These are phyloP conservation scores for Teunomyces aglyptinius DNA, from an alignment of 805 yeast genomes.

Conservation along the genomic window DNA sequence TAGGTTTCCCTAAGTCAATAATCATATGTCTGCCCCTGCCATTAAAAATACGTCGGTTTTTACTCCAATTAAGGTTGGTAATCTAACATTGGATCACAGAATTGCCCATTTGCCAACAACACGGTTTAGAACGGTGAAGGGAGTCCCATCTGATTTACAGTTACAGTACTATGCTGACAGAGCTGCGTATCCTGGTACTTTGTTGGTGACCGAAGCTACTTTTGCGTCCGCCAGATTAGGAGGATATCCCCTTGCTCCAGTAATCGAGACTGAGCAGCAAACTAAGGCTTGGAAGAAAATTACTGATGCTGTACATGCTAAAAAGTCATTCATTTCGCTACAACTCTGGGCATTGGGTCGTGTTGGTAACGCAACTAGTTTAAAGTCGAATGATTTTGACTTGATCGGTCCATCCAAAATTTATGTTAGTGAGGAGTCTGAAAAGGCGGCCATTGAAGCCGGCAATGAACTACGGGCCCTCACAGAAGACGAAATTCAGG, in stretches of 20 bases:
- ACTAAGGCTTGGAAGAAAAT: conserved; percentile 24
- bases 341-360: conserved; percentile 18
- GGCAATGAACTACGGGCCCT: conserved; percentile 19
- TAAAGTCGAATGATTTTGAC: conserved; percentile 20
- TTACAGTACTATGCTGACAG: conserved; percentile 55
- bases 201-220: conserved; percentile 47
- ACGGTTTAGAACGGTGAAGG: conserved; percentile 38
- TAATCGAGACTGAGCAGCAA: conserved; percentile 24
- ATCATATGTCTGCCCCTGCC: neutral
- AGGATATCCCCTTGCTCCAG: conserved; percentile 11
- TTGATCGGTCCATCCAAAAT: conserved; percentile 17
- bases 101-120: conserved; percentile 55
- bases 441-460: conserved; percentile 30
- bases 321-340: conserved; percentile 10
- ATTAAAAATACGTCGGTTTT: conserved; percentile 37
- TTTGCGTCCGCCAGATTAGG: conserved; percentile 34
- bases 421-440: conserved; percentile 16
- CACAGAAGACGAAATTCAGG: conserved; percentile 22
- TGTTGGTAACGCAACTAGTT: conserved; percentile 26
- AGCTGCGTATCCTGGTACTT: conserved; percentile 54
- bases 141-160: conserved; percentile 47
- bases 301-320: conserved; percentile 15
- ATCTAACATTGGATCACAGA: conserved; percentile 36
- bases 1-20: neutral
- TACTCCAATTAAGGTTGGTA: conserved; percentile 46